Conservation (phyloP, 108 stramenopile genomes). For the Cyclotella cryptica region DNA sequence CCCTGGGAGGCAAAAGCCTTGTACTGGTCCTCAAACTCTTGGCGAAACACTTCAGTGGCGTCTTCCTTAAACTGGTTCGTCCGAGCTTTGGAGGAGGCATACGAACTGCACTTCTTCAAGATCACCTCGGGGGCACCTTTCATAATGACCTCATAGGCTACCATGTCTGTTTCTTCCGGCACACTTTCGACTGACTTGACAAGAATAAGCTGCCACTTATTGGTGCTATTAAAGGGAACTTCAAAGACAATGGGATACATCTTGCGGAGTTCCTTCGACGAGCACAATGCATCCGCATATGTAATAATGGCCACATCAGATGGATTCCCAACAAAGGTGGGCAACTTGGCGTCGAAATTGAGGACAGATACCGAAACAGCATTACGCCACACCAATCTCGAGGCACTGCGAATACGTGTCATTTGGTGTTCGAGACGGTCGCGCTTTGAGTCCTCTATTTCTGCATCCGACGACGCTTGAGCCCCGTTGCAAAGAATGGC, state of each 20-base stretch:
- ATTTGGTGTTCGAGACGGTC: no score
- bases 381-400: no score
- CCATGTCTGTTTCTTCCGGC: slow-evolving; percentile 37
- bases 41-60: no score
- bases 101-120: slow-evolving; percentile 56
- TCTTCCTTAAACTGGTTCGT: not conserved
- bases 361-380: slow-evolving; percentile 39
- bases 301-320: slow-evolving; percentile 74
- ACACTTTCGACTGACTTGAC: not conserved
- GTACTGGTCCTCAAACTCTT: no score
- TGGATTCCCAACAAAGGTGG: slow-evolving; percentile 59
- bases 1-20: no score
- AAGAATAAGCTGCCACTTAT: slow-evolving; percentile 71
- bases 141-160: slow-evolving; percentile 56
- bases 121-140: slow-evolving; percentile 88
- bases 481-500: no score
- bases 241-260: slow-evolving; percentile 53
- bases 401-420: no score
- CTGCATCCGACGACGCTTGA: no score
- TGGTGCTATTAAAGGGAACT: slow-evolving; percentile 87
- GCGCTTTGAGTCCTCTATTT: no score
- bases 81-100: not conserved
- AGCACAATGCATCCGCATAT: slow-evolving; percentile 41
- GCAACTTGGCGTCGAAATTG: slow-evolving; percentile 52
- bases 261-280: slow-evolving; percentile 14